Base-by-base conservation (phyloP, 768 basidiomycete genomes). In the Wakefieldia striispora region DNA sequence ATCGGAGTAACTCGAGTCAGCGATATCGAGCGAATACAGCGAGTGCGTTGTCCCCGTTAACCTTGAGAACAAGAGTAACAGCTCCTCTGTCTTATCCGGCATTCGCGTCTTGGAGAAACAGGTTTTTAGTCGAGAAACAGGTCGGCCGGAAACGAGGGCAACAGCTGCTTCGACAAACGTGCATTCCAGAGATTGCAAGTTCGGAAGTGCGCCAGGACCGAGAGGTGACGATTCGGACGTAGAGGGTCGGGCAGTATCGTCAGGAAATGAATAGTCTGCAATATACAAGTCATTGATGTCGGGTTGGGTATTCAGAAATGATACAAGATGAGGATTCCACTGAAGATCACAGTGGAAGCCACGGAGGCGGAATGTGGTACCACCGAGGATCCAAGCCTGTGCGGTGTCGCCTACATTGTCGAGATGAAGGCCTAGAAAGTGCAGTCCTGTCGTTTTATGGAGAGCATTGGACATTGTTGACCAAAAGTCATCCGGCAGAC, bases 161-260 rank as follows among this genome's bases (percentile, higher is more conserved):
- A 72, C 71, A 4, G 80, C 84, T 1, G 83, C 85, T 64, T 83
- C 83, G 16, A 78, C 68, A 63, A 86, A 86, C 2, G 84, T 84
- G 64, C 85, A 86, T 65, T 86, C 82, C 36, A 87, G 63, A 21
- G 69, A 75, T 6, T 77, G 70, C 20, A 86, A 68, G 40, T 69
- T 67, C 31, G 80, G 78, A 21, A 86, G 72, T 31, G 65, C 73
- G 58, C 33, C 62, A 42, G 54, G 62, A 39, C 61, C 62, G 24
- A 61, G 51, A 35, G 51, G 33, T 33, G 56, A 54, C 12, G 59
- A 52, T 53, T 50, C 16, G 53, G 51, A 33, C 60, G 36, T 47
- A 19, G 59, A 55, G 43, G 41, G 14, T 51, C 33, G 26, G n/a
- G n/a, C 11, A 42, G 50, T 23, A 57, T 53, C 19, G 10, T 45